Evolutionary conservation across 202 grass and related monocot species (phyloP).

Genomic region (Setaria viridis): DNA sequence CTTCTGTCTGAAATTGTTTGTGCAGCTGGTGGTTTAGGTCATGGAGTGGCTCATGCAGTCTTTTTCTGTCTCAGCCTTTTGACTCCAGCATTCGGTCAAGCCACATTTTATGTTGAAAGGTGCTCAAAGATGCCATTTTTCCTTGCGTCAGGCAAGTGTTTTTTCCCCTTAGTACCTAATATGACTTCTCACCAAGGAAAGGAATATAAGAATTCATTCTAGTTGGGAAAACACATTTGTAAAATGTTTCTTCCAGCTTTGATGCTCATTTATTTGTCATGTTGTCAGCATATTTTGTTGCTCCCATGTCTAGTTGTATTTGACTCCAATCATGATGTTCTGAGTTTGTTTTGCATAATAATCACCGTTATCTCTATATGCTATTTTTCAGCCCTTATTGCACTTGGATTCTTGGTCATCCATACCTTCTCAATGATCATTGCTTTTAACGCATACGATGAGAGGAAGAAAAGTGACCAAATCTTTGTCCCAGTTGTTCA

Average conservation of each 20-base stretch:
- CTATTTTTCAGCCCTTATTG: conserved; percentile 84
- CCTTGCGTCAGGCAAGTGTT: conserved; percentile 69
- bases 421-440: conserved; percentile 97
- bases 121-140: conserved; percentile 94
- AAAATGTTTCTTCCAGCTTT: not conserved
- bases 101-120: conserved; percentile 90
- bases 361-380: conserved; percentile 22
- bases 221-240: conserved; percentile 3
- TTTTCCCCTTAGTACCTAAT: conserved; percentile 16
- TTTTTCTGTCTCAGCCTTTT: conserved; percentile 97
- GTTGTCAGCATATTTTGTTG: conserved; percentile 24
- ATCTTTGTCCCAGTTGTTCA: conserved; percentile 74
- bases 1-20: conserved; percentile 39
- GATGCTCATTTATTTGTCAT: not conserved
- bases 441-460: conserved; percentile 92
- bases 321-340: conserved; percentile 8
- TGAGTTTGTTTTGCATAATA: not conserved
- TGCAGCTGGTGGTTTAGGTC: conserved; percentile 97
- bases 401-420: conserved; percentile 88
- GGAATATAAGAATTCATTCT: conserved; percentile 35
- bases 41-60: conserved; percentile 85
- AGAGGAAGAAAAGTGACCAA: conserved; percentile 79
- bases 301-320: conserved; percentile 15
- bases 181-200: conserved; percentile 19
- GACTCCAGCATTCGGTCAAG: conserved; percentile 88